These are phyloP conservation scores for Podospora conica DNA, from an alignment of 495 filamentous ascomycete species.

Conservation along the genomic window DNA sequence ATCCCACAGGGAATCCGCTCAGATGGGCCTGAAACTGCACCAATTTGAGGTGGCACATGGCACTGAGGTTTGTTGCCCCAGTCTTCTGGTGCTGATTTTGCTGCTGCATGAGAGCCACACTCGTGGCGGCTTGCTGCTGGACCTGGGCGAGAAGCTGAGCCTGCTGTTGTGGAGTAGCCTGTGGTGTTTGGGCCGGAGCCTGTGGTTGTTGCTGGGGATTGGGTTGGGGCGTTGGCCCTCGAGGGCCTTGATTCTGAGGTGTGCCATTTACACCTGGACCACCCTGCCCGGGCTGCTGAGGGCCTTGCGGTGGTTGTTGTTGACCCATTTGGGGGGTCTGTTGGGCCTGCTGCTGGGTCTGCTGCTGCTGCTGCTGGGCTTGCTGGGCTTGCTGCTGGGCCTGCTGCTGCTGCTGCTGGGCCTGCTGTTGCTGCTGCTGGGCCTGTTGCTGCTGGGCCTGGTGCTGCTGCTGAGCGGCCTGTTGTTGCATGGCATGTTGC, in stretches of 20 bases:
- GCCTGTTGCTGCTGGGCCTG: conserved; percentile 12
- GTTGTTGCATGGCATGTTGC: conserved; percentile 25
- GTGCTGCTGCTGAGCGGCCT: conserved; percentile 30
- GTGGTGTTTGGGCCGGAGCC: conserved; percentile 38
- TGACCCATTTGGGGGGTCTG: conserved; percentile 26
- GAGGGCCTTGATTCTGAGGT: conserved; percentile 27
- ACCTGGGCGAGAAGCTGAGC: conserved; percentile 34
- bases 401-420: conserved; percentile 37
- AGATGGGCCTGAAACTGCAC: conserved; percentile 66
- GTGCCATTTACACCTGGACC: conserved; percentile 24
- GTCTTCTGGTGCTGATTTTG: conserved; percentile 44
- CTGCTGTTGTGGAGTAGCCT: conserved; percentile 51
- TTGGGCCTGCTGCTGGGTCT: conserved; percentile 30
- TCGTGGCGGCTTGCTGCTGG: conserved; percentile 31
- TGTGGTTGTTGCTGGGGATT: conserved; percentile 36
- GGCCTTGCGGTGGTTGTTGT: conserved; percentile 29
- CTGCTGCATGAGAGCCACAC: conserved; percentile 31
- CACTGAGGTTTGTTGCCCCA: conserved; percentile 51
- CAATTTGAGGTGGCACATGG: conserved; percentile 55
- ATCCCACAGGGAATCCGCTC: conserved; percentile 56
- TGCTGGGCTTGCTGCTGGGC: conserved; percentile 27
- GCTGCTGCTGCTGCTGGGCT: conserved; percentile 43
- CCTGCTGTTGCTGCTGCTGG: conserved; percentile 41
- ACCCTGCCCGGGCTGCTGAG: conserved; percentile 35
- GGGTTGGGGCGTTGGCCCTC: conserved; percentile 32